phyloP scores from a whole-genome alignment of 139 green algal species.

The Chlamydomonas sp. region DNA sequence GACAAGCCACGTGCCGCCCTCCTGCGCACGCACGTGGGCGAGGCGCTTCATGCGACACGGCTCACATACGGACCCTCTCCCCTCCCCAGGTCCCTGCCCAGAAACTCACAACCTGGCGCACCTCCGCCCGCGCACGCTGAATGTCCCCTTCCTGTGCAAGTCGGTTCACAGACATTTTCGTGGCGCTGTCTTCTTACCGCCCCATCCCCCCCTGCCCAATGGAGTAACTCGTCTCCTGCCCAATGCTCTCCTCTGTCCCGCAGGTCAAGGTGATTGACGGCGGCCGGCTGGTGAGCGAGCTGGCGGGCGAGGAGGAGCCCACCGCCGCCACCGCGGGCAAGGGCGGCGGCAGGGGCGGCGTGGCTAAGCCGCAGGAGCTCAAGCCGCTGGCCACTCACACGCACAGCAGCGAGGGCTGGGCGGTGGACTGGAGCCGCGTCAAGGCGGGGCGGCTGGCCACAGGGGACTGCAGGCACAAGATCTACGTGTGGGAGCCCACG shows the following conservation, averaged over 20 bases:
- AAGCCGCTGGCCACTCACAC: conserved; percentile 62
- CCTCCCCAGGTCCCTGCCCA: too few relatives aligned
- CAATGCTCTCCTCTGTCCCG: not conserved
- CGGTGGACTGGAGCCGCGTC: conserved; percentile 86
- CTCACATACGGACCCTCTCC: too few relatives aligned
- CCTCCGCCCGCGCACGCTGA: too few relatives aligned
- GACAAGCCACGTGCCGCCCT: too few relatives aligned
- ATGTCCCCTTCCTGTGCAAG: too few relatives aligned
- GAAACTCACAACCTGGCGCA: too few relatives aligned
- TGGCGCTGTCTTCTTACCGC: too few relatives aligned
- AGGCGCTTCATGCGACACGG: too few relatives aligned
- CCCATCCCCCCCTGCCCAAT: too few relatives aligned
- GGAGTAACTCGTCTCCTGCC: too few relatives aligned
- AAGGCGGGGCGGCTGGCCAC: conserved; percentile 78
- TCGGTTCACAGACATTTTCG: too few relatives aligned
- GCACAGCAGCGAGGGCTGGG: conserved; percentile 90
- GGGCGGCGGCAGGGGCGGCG: not conserved
- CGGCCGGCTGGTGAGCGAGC: conserved; percentile 63
- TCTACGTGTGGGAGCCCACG: conserved; percentile 93
- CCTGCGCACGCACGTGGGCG: too few relatives aligned
- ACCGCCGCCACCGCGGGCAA: conserved; percentile 21
- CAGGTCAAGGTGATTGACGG: conserved; percentile 80
- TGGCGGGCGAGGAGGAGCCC: conserved; percentile 60
- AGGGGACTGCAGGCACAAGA: conserved; percentile 74
- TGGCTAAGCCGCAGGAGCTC: conserved; percentile 45